Evolutionary conservation across 2,329 filamentous ascomycete species (phyloP).

Genomic region (Cladosporium austrohemisphaericum): DNA sequence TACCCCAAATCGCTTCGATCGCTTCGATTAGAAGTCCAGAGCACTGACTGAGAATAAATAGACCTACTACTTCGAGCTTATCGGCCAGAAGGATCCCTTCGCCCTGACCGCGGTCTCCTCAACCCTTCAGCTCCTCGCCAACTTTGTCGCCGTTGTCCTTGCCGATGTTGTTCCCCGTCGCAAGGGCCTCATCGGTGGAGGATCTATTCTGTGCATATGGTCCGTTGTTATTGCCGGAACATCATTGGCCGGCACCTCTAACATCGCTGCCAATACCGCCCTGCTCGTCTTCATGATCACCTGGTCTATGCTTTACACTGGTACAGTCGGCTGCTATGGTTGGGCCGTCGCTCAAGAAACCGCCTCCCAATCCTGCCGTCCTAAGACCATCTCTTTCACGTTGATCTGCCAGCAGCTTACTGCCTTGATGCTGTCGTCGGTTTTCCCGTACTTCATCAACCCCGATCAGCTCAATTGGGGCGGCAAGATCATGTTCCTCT

Average conservation of each 20-base stretch:
- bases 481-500: constrained; percentile 38
- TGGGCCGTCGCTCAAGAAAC: constrained; percentile 28
- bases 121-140: constrained; percentile 23
- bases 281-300: constrained; percentile 28
- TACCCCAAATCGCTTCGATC: too few relatives aligned
- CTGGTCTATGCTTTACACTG: constrained; percentile 28
- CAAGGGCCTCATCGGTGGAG: constrained; percentile 24
- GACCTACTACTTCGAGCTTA: constrained; percentile 26
- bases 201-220: constrained; percentile 25
- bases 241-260: constrained; percentile 22
- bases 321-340: constrained; percentile 26
- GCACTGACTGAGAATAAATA: not conserved
- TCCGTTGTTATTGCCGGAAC: constrained; percentile 23
- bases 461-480: constrained; percentile 39
- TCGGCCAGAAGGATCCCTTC: constrained; percentile 24
- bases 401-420: constrained; percentile 34
- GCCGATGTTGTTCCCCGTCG: constrained; percentile 24
- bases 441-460: constrained; percentile 40
- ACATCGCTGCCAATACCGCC: constrained; percentile 22
- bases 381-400: constrained; percentile 28
- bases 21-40: too few relatives aligned
- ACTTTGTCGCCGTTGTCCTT: constrained; percentile 22
- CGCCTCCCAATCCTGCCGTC: constrained; percentile 23
- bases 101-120: constrained; percentile 25
- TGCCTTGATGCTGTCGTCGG: constrained; percentile 35